phyloP scores from a whole-genome alignment of 768 basidiomycete species.

The Phaffia australis region DNA sequence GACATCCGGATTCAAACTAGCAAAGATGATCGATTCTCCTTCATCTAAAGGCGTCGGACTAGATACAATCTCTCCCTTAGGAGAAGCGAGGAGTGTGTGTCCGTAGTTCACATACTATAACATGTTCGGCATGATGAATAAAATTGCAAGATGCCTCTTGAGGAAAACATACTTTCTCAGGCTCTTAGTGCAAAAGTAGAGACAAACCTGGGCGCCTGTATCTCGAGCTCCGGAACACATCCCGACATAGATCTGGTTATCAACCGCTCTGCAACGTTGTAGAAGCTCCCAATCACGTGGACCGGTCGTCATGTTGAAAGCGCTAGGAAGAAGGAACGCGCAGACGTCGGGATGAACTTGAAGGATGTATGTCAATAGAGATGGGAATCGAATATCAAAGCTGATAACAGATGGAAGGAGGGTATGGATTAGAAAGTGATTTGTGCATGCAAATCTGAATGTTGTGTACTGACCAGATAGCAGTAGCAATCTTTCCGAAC shows the following conservation, averaged over 20 bases:
- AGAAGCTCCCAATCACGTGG: constrained; percentile 27
- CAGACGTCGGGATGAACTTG: constrained; percentile 16
- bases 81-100: constrained; percentile 23
- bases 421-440: no score
- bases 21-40: constrained; percentile 24
- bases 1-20: constrained; percentile 10
- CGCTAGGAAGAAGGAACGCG: constrained; percentile 23
- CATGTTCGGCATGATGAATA: neutral
- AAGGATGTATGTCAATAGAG: constrained; percentile 9
- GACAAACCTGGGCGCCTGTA: constrained; percentile 13
- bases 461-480: constrained; percentile 18
- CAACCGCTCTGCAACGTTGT: constrained; percentile 22
- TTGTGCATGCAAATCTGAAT: no score
- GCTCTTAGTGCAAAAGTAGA: neutral
- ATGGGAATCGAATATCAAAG: constrained; percentile 27
- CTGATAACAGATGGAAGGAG: no score
- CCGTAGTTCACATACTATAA: constrained; percentile 26
- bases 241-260: constrained; percentile 28
- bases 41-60: constrained; percentile 24
- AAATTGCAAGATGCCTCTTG: neutral
- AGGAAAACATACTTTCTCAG: neutral
- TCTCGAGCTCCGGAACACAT: constrained; percentile 25
- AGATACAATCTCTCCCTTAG: constrained; percentile 25
- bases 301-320: constrained; percentile 26
- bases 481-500: constrained; percentile 26